Base-by-base conservation (phyloP, 805 yeast species). In the Candida gorgasii region DNA sequence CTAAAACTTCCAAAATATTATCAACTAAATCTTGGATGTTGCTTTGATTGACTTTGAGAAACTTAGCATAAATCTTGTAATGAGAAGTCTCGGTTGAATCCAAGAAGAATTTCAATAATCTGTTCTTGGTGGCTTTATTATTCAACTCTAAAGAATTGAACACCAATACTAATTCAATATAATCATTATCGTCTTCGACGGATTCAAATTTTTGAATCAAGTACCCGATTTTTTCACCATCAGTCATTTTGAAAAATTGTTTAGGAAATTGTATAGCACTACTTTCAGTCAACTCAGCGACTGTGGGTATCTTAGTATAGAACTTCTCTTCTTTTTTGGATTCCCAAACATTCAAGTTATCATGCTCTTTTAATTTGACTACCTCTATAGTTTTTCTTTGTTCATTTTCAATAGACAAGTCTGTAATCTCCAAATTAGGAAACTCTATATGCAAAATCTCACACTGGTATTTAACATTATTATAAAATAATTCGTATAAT, bases 41-140 rank as follows among this genome's bases (percentile, higher is more conserved):
- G 1, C 58, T 63, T 29, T 71, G 69, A 52, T 82, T 77, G 9
- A 80, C 73, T n/a, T 84, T 84, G 19, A 89, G 61, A 57, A 89
- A 85, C 41, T 95, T 71, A 0, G 86, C 78, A 58, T 77, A 84
- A 35, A 75, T 67, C 44, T 65, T 73, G 20, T 75, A 61, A 46
- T 68, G 72, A 26, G 71, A 64, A 50, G 76, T 56, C 45, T 77
- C 76, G 34, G 67, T 59, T 36, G 73, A 65, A 16, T 76, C 78
- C 5, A 72, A 62, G 42, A 87, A 75, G 54, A 79, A 79, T 40
- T 73, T 76, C 37, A 78, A 54, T 6, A 89, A 55, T 49, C 88
- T 69, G 48, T 79, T 76, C 36, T 73, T 75, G 0, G 95, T 80
- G 0, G 93, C 89, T 58, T 84, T 87, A 54, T 86, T 86, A 55